Conservation (phyloP, 306 rosid species). For the Herpetospermum pedunculosum region DNA sequence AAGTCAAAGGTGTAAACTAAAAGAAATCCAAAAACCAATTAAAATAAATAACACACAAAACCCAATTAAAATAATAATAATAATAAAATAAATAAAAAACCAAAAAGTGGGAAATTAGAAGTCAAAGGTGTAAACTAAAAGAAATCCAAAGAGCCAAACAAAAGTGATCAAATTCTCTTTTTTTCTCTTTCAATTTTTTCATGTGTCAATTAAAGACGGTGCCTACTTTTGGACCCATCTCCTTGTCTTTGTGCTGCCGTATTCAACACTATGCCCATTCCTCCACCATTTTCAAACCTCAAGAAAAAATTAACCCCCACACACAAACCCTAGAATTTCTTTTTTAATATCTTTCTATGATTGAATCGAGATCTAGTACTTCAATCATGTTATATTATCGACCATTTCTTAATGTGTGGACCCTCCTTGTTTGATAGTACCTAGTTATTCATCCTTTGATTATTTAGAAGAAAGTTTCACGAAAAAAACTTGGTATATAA, state of each 20-base stretch:
- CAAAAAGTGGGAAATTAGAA: background rate
- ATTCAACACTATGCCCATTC: slow-evolving; percentile 25
- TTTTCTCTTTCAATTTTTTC: slow-evolving; percentile 9
- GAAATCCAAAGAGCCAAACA: background rate
- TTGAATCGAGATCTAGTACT: background rate
- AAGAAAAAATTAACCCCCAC: background rate
- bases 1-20: no score
- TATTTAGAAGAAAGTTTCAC: background rate
- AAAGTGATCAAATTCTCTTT: background rate
- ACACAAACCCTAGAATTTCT: background rate
- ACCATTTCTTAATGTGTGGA: background rate
- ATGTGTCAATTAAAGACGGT: slow-evolving; percentile 64
- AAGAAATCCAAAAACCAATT: no score
- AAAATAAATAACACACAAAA: no score
- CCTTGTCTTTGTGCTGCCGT: slow-evolving; percentile 36
- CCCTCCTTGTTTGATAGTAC: background rate
- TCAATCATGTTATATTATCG: background rate
- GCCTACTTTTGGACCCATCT: slow-evolving; percentile 77
- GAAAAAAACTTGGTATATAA: no score
- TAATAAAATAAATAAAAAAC: background rate
- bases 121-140: slow-evolving; percentile 1
- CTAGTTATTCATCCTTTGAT: background rate
- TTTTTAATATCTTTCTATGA: background rate
- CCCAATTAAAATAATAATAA: background rate
- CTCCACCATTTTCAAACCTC: background rate